phyloP scores from a whole-genome alignment of 1,284 basidiomycete species.

The Pseudomicrostroma phylloplanum region DNA sequence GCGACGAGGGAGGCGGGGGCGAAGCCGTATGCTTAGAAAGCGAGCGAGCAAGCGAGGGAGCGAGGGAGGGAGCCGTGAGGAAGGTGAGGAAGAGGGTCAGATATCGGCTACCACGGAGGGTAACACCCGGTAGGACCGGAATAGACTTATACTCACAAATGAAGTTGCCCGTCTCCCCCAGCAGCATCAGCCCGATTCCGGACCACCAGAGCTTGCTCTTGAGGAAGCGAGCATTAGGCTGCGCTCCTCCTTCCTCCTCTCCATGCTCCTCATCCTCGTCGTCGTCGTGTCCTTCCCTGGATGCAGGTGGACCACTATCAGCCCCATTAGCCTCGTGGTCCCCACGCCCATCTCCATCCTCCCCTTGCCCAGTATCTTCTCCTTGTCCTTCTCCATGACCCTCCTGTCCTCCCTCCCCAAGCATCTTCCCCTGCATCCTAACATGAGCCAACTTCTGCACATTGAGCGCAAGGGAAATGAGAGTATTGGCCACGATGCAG shows the following conservation, averaged over 20 bases:
- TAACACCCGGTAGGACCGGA: slow-evolving; percentile 8
- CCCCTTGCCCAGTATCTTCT: background rate
- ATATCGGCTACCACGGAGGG: no score
- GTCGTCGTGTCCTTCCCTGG: background rate
- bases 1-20: slow-evolving; percentile 92
- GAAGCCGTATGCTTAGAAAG: slow-evolving; percentile 63
- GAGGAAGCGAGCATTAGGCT: slow-evolving; percentile 31
- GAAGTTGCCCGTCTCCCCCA: slow-evolving; percentile 89
- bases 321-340: background rate
- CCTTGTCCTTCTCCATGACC: background rate
- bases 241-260: slow-evolving; percentile 10
- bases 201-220: slow-evolving; percentile 77
- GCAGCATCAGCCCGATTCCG: slow-evolving; percentile 78
- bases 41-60: slow-evolving; percentile 50
- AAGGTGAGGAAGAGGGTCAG: no score
- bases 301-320: background rate
- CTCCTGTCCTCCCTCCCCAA: slow-evolving; percentile 53
- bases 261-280: background rate
- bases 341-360: background rate
- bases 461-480: slow-evolving; percentile 76
- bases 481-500: slow-evolving; percentile 74
- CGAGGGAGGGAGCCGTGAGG: no score
- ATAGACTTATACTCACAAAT: slow-evolving; percentile 26
- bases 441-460: slow-evolving; percentile 81
- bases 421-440: slow-evolving; percentile 55